Evolutionary conservation across 768 basidiomycete genomes (phyloP), one percentile per base, ranked within the genome.

Genomic region (Hebeloma cylindrosporum): DNA sequence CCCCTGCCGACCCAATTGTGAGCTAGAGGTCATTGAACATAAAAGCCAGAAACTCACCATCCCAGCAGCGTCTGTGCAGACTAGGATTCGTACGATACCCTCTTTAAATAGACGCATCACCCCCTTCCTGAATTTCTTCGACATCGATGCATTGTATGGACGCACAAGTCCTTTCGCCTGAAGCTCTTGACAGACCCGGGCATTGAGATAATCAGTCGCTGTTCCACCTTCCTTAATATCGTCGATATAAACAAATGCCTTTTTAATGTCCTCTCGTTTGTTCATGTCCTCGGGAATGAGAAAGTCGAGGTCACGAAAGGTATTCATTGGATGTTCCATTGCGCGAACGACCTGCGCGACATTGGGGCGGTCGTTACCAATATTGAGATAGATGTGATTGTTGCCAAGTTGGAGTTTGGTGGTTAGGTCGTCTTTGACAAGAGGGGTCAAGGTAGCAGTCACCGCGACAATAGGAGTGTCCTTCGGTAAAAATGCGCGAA

Each of bases 11-110:
- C 18, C 48, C 14, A n/a, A n/a, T n/a, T n/a, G n/a, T n/a, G n/a
- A n/a, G n/a, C n/a, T n/a, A n/a, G n/a, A n/a, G n/a, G n/a, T n/a
- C n/a, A n/a, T n/a, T n/a, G n/a, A n/a, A n/a, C n/a, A n/a, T 16
- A n/a, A 22, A 16, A 28, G 7, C 13, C 4, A 16, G 7, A 17
- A 21, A 38, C 58, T 34, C 23, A 66, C 66, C 65, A 67, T 66
- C 21, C 65, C 65, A 18, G 65, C 62, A 2, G 66, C 68, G 50
- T 69, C 66, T 0, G 68, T 70, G 40, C 66, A 69, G 7, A 68
- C 52, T 1, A 70, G 33, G 2, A 70, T 52, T 0, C 65, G 58
- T 3, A 70, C 40, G 0, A 22, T 17, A 0, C 66, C 65, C 0
- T 13, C 31, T 27, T 52, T 54, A 49, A 68, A 68, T 1, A 54